Evolutionary conservation across 169 alveolate species (phyloP).

Genomic region (Eimeria maxima): DNA sequence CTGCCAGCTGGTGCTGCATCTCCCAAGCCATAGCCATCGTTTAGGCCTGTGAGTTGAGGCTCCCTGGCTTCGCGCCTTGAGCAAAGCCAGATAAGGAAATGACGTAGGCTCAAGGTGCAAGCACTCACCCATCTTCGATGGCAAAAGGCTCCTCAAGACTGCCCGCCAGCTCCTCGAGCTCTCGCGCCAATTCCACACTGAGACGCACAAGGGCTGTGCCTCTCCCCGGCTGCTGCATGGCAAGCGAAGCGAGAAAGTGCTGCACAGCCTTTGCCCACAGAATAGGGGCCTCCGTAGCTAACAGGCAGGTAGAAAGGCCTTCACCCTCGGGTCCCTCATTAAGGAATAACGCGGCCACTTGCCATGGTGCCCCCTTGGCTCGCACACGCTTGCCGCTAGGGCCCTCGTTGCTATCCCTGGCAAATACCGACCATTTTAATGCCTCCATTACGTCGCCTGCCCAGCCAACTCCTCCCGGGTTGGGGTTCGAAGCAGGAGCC

Average conservation of each 20-base stretch:
- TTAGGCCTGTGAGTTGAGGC: not conserved
- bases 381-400: conserved; percentile 56
- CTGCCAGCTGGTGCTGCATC: not conserved
- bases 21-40: not conserved
- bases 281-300: conserved; percentile 32
- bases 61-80: not conserved
- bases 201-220: not conserved
- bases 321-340: not conserved
- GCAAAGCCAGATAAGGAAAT: too few relatives aligned
- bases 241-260: conserved; percentile 16
- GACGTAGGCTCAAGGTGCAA: not conserved
- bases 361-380: conserved; percentile 62
- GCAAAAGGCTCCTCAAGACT: conserved; percentile 51
- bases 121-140: conserved; percentile 51
- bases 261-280: conserved; percentile 58
- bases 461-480: not conserved
- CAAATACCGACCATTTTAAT: conserved; percentile 36
- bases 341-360: conserved; percentile 51
- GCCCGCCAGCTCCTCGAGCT: conserved; percentile 37
- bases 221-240: conserved; percentile 52
- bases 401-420: conserved; percentile 49
- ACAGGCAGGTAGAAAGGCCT: not conserved
- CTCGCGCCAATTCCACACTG: conserved; percentile 39
- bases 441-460: conserved; percentile 72
- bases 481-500: not conserved